phyloP scores from a whole-genome alignment of 176 grass and related monocot species.

The Oryza officinalis region DNA sequence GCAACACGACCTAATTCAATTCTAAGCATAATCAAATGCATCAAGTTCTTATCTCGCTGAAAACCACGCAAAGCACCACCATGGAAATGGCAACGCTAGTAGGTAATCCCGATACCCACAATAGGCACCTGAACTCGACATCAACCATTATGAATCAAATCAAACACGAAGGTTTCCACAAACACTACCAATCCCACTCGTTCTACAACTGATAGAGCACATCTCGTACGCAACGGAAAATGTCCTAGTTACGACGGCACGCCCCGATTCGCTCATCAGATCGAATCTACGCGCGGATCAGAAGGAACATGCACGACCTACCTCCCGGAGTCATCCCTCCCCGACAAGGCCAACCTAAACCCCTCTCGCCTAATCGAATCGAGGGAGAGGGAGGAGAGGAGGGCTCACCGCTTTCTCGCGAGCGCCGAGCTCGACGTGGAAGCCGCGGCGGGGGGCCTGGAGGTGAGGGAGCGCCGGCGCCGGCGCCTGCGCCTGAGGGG shows the following conservation, averaged over 20 bases:
- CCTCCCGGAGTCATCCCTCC: too few relatives aligned
- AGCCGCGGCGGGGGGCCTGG: slow-evolving; percentile 47
- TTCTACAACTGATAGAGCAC: neutral
- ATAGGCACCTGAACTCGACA: neutral
- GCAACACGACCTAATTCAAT: neutral
- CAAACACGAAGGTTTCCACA: neutral
- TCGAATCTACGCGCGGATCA: neutral
- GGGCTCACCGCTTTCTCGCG: slow-evolving; percentile 74
- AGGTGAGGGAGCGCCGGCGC: neutral
- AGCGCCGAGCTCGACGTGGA: slow-evolving; percentile 77
- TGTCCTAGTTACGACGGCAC: neutral
- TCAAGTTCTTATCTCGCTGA: neutral
- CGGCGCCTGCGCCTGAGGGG: slow-evolving; percentile 8
- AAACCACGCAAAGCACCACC: neutral
- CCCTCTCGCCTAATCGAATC: neutral
- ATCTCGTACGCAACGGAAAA: neutral
- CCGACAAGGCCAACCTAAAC: neutral
- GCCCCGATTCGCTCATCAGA: neutral
- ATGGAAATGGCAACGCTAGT: slow-evolving; percentile 8
- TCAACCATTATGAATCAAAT: neutral
- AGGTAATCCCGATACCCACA: neutral
- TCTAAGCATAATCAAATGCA: neutral
- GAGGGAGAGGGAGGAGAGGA: neutral
- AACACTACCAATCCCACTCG: neutral
- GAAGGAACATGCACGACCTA: neutral